phyloP scores from a whole-genome alignment of 2,329 filamentous ascomycete genomes.

The Gremmenia infestans region DNA sequence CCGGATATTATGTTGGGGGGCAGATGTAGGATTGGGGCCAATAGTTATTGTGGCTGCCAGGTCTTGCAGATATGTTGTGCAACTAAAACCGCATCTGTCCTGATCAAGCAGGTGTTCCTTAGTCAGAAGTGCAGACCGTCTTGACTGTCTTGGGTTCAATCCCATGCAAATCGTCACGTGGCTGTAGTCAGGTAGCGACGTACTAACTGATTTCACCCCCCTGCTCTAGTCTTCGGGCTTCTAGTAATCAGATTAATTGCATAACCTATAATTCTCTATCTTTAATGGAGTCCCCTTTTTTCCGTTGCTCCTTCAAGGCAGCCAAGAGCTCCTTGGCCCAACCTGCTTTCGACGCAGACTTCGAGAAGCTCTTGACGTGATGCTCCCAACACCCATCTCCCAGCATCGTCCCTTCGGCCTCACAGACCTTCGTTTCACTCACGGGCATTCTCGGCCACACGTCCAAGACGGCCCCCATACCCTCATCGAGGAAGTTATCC shows the following conservation, averaged over 20 bases:
- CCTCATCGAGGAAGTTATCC: constrained; percentile 62
- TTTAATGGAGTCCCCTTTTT: constrained; percentile 5
- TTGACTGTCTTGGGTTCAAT: no score
- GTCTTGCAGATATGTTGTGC: not conserved
- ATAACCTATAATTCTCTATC: constrained; percentile 19
- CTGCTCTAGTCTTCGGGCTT: not conserved
- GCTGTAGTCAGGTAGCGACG: no score
- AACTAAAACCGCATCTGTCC: not conserved
- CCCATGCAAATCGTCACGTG: no score
- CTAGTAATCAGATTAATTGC: not conserved
- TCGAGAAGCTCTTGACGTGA: constrained; percentile 35
- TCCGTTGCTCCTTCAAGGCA: constrained; percentile 17
- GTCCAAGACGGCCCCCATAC: constrained; percentile 54
- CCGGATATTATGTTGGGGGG: not conserved
- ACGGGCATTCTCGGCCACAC: constrained; percentile 46
- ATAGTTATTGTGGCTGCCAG: not conserved
- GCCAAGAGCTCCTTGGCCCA: constrained; percentile 27
- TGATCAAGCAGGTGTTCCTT: not conserved
- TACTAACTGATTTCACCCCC: no score
- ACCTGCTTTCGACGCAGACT: constrained; percentile 11
- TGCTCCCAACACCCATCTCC: constrained; percentile 56
- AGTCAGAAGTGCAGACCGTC: not conserved
- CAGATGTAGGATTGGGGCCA: not conserved
- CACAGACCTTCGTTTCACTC: constrained; percentile 34
- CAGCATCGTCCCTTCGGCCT: constrained; percentile 31